phyloP scores from a whole-genome alignment of 2,329 filamentous ascomycete species.

The Sarocladium kiliense region DNA sequence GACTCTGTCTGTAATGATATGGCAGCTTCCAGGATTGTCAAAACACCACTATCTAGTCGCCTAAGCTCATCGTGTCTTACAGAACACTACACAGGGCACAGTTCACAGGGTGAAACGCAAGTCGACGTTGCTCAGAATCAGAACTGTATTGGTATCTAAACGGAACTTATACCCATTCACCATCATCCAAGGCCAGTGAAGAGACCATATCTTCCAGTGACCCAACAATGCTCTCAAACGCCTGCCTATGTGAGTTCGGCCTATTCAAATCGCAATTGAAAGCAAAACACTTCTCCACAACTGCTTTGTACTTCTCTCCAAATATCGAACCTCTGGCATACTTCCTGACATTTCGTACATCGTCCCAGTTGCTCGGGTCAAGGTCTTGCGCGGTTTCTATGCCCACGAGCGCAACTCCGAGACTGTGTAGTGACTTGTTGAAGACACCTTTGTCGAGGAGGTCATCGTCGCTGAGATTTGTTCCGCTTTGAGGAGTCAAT shows the following conservation, averaged over 20 bases:
- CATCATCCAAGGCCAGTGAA: neutral
- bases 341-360: neutral
- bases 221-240: conserved; percentile 5
- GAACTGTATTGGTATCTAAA: too few species aligned
- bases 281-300: conserved; percentile 3
- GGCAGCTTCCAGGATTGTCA: too few species aligned
- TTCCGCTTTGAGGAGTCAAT: neutral
- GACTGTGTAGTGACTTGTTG: conserved; percentile 5
- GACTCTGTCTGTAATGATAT: too few species aligned
- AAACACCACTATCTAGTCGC: too few species aligned
- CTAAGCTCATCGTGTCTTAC: too few species aligned
- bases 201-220: conserved; percentile 3
- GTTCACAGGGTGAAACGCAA: too few species aligned
- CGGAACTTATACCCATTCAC: neutral
- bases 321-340: conserved; percentile 2
- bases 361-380: conserved; percentile 3
- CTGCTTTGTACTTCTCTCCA: conserved; percentile 1
- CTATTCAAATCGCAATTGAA: conserved; percentile 3
- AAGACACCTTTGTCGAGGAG: neutral
- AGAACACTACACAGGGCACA: too few species aligned
- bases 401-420: neutral
- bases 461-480: neutral
- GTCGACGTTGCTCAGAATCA: too few species aligned
- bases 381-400: neutral
- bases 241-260: neutral